A percentile compares a stretch with the other conserved stretches of the same genome.
Evolutionary conservation across 306 rosid species (phyloP).

Genomic region (Vigna reflexopilosa): DNA sequence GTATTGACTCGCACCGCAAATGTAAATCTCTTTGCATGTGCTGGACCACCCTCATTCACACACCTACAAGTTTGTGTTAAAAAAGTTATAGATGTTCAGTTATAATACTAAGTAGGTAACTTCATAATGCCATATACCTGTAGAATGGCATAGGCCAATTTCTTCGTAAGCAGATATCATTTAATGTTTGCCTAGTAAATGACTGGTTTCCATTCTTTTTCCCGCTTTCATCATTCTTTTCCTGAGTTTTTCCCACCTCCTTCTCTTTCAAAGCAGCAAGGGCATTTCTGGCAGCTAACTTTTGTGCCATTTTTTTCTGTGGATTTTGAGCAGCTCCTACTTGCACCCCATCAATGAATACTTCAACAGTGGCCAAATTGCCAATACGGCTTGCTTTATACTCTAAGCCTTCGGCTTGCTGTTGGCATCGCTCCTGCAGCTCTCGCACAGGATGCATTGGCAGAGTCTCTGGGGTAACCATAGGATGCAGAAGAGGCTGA

Average conservation of each 20-base stretch:
- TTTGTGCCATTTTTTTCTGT: constrained; percentile 99
- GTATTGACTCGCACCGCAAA: constrained; percentile 95
- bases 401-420: constrained; percentile 97
- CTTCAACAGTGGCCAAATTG: constrained; percentile 94
- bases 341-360: constrained; percentile 90
- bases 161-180: constrained; percentile 90
- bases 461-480: constrained; percentile 98
- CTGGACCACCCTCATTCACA: constrained; percentile 98
- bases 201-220: constrained; percentile 87
- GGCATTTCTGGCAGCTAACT: constrained; percentile 96
- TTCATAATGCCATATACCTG: constrained; percentile 59
- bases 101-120: constrained; percentile 4
- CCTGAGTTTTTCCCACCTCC: constrained; percentile 68
- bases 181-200: constrained; percentile 91
- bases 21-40: constrained; percentile 98
- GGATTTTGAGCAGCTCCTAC: constrained; percentile 89
- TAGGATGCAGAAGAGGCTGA: constrained; percentile 93
- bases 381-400: constrained; percentile 92
- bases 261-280: constrained; percentile 88
- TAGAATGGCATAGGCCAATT: constrained; percentile 99
- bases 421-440: constrained; percentile 99
- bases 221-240: constrained; percentile 73
- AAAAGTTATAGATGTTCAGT: background rate
- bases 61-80: constrained; percentile 59
- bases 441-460: constrained; percentile 99